These are phyloP conservation scores for Prunus campanulata DNA, from an alignment of 306 rosid species.

Conservation along the genomic window DNA sequence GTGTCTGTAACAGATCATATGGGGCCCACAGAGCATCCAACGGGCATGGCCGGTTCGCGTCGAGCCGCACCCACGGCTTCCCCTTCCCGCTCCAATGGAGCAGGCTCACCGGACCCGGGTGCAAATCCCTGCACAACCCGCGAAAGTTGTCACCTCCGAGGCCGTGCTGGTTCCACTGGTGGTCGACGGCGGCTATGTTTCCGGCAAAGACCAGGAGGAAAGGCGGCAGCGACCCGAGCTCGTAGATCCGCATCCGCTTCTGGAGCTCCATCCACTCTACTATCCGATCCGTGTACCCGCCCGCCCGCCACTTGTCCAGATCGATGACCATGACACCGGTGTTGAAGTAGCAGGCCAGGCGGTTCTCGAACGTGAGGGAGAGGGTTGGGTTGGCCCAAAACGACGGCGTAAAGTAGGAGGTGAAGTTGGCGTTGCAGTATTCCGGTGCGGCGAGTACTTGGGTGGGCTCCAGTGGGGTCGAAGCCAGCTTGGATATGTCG, in stretches of 20 bases:
- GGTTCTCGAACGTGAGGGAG: conserved; percentile 63
- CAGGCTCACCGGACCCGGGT: conserved; percentile 87
- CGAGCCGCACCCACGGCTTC: conserved; percentile 92
- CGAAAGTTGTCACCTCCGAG: conserved; percentile 92
- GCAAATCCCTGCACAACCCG: conserved; percentile 77
- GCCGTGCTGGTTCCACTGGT: conserved; percentile 95
- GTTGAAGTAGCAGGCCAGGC: conserved; percentile 84
- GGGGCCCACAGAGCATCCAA: conserved; percentile 94
- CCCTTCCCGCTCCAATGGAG: conserved; percentile 99
- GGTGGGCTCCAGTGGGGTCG: conserved; percentile 37
- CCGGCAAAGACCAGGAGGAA: conserved; percentile 87
- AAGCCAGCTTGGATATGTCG: conserved; percentile 78
- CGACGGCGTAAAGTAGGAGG: conserved; percentile 68
- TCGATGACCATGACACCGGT: conserved; percentile 99
- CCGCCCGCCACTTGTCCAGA: conserved; percentile 66
- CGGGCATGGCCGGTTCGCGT: conserved; percentile 77
- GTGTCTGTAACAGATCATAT: conserved; percentile 68
- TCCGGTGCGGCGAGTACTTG: conserved; percentile 92
- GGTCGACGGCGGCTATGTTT: conserved; percentile 71
- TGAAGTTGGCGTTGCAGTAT: conserved; percentile 90
- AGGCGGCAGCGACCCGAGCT: conserved; percentile 89
- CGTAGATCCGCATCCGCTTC: conserved; percentile 93
- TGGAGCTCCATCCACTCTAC: conserved; percentile 98
- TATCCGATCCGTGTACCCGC: conserved; percentile 70
- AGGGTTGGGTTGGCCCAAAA: conserved; percentile 88